Conservation (phyloP, 2,329 filamentous ascomycete genomes). For the Colletotrichum sp. region DNA sequence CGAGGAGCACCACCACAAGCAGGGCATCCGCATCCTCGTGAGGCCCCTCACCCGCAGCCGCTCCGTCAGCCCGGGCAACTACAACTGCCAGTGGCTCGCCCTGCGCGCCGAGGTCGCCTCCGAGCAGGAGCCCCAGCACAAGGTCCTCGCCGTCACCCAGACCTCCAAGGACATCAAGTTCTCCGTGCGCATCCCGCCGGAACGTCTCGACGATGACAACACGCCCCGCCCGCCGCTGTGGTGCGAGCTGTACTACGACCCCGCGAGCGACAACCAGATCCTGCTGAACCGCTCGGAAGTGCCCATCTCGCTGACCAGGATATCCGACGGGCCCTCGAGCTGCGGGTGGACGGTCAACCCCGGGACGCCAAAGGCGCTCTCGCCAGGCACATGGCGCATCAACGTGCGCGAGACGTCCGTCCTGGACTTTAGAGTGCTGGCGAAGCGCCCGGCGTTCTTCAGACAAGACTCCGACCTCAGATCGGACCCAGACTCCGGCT, state of each 20-base stretch:
- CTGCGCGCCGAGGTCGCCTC: conserved; percentile 59
- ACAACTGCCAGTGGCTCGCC: conserved; percentile 62
- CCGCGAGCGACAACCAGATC: conserved; percentile 62
- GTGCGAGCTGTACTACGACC: conserved; percentile 67
- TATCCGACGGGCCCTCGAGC: conserved; percentile 43
- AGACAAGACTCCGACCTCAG: conserved; percentile 29
- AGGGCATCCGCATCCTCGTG: conserved; percentile 63
- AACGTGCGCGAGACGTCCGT: conserved; percentile 53
- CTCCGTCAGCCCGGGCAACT: conserved; percentile 60
- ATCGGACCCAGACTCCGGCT: conserved; percentile 24
- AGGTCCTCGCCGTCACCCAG: conserved; percentile 65
- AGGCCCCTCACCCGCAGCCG: conserved; percentile 58
- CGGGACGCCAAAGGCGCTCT: conserved; percentile 49
- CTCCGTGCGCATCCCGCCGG: conserved; percentile 59
- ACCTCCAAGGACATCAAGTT: conserved; percentile 66
- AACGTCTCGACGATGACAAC: conserved; percentile 45
- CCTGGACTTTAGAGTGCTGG: conserved; percentile 63
- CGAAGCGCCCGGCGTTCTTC: conserved; percentile 54
- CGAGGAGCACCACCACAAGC: conserved; percentile 57
- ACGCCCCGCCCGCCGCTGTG: conserved; percentile 54
- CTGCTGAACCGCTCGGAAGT: conserved; percentile 60
- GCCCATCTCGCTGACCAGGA: conserved; percentile 53
- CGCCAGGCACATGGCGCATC: conserved; percentile 63
- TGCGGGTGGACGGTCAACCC: conserved; percentile 46
- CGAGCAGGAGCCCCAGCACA: conserved; percentile 54